Evolutionary conservation across 768 basidiomycete species (phyloP), one percentile per base, ranked within the genome.

Genomic region (Tulasnella sp.): DNA sequence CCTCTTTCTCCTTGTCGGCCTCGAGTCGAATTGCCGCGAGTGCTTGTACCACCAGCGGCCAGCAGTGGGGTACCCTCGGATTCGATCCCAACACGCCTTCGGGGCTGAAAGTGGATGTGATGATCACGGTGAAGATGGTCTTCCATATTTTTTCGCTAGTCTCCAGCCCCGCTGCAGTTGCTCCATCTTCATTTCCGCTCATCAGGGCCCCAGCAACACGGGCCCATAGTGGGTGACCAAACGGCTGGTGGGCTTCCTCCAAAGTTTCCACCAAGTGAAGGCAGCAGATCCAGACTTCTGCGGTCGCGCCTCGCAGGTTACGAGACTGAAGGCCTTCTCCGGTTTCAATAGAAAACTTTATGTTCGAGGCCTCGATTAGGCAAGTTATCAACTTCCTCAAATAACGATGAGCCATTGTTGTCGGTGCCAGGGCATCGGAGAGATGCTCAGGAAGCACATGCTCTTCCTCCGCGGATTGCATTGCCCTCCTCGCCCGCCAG

Each of bases 41-140:
- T 0, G 91, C 89, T 40, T 83, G 78, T 0, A 84, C 79, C 25
- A 92, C 88, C 0, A 92, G 81, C 0, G 87, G 85, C 96, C 96
- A 98, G 14, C 85, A 86, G 1, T 89, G 83, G 3, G 85, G 83
- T 19, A 91, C 85, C 3, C 83, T 83, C 31, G 83, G 82, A 6
- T 77, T 75, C 25, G 85, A 81, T 1, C 84, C 84, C 4, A 85
- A 82, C 42, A 85, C 77, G 12, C 91, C 91, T 39, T 85, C 82
- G 0, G 84, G 80, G 0, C 91, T 91, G 83, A 97, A 93, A 80
- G 96, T 95, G 0, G 93, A 92, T 15, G 96, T 82, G 1, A 90
- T 87, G 77, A 89, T 91, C 1, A 96, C 82, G 34, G 85, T 87
- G 80, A 93, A 91, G 7, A 92, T 85, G 8, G 86, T 84, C 45